These are phyloP conservation scores for Pseudoneurospora amorphoporcata DNA, from an alignment of 495 filamentous ascomycete genomes.

Conservation along the genomic window DNA sequence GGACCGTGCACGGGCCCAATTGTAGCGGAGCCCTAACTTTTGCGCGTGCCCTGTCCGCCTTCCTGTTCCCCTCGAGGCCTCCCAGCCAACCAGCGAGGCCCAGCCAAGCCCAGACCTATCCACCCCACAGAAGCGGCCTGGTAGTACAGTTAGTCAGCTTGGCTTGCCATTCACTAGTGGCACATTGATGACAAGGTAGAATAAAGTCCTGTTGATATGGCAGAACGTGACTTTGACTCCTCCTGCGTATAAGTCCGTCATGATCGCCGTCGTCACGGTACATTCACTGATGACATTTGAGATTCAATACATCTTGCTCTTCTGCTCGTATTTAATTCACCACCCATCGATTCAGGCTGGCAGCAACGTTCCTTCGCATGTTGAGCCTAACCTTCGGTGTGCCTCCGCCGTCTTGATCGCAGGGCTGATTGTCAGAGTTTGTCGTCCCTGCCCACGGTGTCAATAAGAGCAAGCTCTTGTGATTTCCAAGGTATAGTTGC, in stretches of 20 bases:
- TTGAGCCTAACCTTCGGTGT: not conserved
- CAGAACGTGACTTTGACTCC: not conserved
- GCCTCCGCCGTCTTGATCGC: not conserved
- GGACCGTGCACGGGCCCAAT: conserved; percentile 10
- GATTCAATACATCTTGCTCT: not conserved
- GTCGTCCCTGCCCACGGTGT: not conserved
- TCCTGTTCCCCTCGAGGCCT: not conserved
- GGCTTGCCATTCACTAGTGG: not conserved
- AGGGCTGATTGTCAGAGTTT: not conserved
- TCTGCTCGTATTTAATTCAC: not conserved
- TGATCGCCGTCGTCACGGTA: not conserved
- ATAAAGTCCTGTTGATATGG: not conserved
- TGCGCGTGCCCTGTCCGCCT: not conserved
- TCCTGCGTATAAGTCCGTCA: not conserved
- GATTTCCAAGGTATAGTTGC: not conserved
- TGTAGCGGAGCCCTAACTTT: conserved; percentile 24
- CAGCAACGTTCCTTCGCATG: not conserved
- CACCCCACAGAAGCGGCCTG: not conserved
- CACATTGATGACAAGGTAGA: not conserved
- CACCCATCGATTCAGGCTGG: not conserved
- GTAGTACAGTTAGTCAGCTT: not conserved
- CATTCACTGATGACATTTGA: not conserved
- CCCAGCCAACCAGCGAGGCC: not conserved
- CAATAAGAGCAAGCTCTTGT: not conserved
- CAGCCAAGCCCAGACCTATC: not conserved